A percentile compares a stretch with the other conserved stretches of the same genome.
These are phyloP conservation scores for Ramalina intermedia DNA, from an alignment of 495 filamentous ascomycete species.

Conservation along the genomic window DNA sequence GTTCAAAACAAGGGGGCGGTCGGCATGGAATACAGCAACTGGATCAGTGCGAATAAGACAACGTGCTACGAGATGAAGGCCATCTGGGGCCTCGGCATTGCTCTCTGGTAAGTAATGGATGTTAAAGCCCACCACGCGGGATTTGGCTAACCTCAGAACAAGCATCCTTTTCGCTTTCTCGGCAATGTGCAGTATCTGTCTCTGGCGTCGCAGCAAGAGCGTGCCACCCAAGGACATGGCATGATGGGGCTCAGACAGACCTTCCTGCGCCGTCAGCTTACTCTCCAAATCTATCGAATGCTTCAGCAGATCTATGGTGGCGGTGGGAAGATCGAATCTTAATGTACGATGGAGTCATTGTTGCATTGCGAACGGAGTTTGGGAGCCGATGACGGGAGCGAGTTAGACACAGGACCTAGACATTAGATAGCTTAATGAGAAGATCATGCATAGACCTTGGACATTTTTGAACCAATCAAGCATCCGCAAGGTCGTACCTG, in stretches of 20 bases:
- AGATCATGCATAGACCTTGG: too few relatives aligned
- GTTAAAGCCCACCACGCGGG: background rate
- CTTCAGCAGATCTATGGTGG: too few relatives aligned
- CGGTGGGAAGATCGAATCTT: too few relatives aligned
- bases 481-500: too few relatives aligned
- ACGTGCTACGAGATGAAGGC: conserved; percentile 80
- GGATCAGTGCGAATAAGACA: conserved; percentile 49
- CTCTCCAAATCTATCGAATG: too few relatives aligned
- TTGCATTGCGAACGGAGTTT: too few relatives aligned
- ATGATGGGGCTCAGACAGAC: background rate
- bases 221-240: conserved; percentile 22
- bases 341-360: too few relatives aligned
- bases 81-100: conserved; percentile 79
- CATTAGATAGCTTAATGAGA: too few relatives aligned
- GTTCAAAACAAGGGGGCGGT: conserved; percentile 25
- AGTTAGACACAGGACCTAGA: too few relatives aligned
- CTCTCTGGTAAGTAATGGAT: conserved; percentile 46
- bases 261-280: too few relatives aligned
- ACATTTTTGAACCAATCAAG: too few relatives aligned
- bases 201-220: conserved; percentile 43
- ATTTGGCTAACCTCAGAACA: background rate
- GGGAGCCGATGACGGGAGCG: too few relatives aligned
- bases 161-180: conserved; percentile 62
- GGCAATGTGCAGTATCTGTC: conserved; percentile 36
- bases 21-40: conserved; percentile 38